These are phyloP conservation scores for Fraxinus floribunda DNA, from an alignment of 305 asterid species.

Conservation along the genomic window DNA sequence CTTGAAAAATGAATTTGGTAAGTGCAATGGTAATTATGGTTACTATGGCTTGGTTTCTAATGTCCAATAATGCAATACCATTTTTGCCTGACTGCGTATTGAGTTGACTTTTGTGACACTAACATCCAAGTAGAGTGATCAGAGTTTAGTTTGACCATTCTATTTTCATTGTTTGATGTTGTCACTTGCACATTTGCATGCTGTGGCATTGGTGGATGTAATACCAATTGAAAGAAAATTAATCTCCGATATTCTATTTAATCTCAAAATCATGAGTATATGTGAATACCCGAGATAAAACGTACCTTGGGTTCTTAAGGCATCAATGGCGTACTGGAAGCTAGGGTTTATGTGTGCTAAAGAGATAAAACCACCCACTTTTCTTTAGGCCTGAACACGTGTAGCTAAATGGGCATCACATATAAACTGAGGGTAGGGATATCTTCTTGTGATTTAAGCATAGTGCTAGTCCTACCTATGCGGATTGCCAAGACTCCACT, in stretches of 20 bases:
- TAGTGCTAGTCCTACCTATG: background rate
- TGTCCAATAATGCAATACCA: background rate
- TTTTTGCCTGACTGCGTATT: background rate
- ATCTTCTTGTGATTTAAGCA: background rate
- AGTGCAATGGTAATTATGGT: constrained; percentile 27
- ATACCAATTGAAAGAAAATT: background rate
- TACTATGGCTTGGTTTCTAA: background rate
- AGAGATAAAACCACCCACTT: background rate
- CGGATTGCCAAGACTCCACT: background rate
- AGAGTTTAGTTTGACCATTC: background rate
- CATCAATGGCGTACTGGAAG: background rate
- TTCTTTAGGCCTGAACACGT: background rate
- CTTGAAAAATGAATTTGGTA: constrained; percentile 84
- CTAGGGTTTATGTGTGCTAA: background rate
- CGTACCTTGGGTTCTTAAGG: background rate
- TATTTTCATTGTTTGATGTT: background rate
- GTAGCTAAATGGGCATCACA: background rate
- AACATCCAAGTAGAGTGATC: background rate
- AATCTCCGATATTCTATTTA: background rate
- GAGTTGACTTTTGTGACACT: background rate
- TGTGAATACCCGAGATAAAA: background rate
- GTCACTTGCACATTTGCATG: background rate
- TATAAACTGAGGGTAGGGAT: background rate
- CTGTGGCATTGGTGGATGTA: background rate
- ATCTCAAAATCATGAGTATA: background rate